Evolutionary conservation across 1,284 basidiomycete species (phyloP), one percentile per base, ranked within the genome.

Genomic region (Trichosporon faecale): DNA sequence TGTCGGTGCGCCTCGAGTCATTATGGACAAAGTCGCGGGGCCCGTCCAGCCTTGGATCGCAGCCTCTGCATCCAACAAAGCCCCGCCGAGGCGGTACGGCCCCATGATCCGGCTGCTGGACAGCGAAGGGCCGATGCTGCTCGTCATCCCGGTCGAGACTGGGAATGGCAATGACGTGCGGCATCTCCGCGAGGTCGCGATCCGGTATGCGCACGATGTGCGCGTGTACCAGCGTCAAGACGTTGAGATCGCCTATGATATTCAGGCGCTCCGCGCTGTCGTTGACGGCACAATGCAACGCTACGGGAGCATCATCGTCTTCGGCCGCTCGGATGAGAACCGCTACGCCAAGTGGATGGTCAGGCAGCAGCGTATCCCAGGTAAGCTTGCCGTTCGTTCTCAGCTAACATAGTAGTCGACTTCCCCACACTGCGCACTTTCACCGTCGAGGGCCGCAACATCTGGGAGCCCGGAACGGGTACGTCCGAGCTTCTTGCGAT

Each of bases 191-290:
- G 86, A 86, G 1, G 76, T 89, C 6, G 92, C 91, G 0, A 78
- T 86, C 5, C 86, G 91, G 3, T 83, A 94, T 64, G 88, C 89
- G 2, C 88, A 92, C 76, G 87, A 89, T 71, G 83, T 94, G 14
- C 83, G 88, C 57, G 78, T 88, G 0, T 92, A 91, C 80, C 90
- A 91, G 76, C 86, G 88, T 70, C 80, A 94, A 27, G 91, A 92
- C 73, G 79, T 86, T 0, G 86, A 88, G 64, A 88, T 94, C 55
- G 68, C 91, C 37, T 74, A 76, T 11, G 86, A 87, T 70, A 68
- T 79, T 2, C 86, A 88, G 57, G 86, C 85, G 0, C 69, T 85
- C 25, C 65, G 72, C 49, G 71, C 73, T 18, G 64, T 65, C 0
- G 72, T 75, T 3, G 71, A 65, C 1, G 73, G 75, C 7, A 74